Evolutionary conservation across 768 basidiomycete species (phyloP).

Genomic region (Hericium erinaceus): DNA sequence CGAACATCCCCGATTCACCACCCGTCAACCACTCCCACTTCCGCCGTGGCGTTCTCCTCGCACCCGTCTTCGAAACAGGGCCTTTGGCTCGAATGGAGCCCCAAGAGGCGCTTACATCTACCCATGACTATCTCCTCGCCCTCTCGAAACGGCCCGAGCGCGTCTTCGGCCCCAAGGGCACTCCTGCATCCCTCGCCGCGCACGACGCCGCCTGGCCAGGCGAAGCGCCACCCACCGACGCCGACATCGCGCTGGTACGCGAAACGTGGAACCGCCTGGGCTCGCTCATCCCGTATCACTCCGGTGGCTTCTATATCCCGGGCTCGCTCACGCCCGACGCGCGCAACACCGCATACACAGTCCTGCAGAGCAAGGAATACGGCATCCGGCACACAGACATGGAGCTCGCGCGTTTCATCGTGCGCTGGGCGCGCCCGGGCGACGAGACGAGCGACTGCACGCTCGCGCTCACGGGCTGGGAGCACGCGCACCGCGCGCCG

Average conservation of each 20-base stretch:
- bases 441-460: conserved; percentile 10
- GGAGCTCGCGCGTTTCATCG: conserved; percentile 23
- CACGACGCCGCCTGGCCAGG: conserved; percentile 13
- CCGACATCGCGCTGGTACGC: conserved; percentile 16
- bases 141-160: conserved; percentile 19
- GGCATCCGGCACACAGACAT: conserved; percentile 23
- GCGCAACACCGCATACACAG: conserved; percentile 15
- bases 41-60: conserved; percentile 16
- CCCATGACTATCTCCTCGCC: conserved; percentile 21
- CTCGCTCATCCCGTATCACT: conserved; percentile 19
- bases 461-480: conserved; percentile 22
- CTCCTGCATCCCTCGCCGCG: background rate
- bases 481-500: conserved; percentile 22
- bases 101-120: conserved; percentile 16
- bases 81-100: conserved; percentile 18
- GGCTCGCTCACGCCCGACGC: conserved; percentile 17
- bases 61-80: conserved; percentile 19
- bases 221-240: conserved; percentile 14
- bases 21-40: conserved; percentile 5
- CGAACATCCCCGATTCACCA: conserved; percentile 15
- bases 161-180: conserved; percentile 10
- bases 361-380: conserved; percentile 18
- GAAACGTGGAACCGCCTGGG: conserved; percentile 20
- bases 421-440: conserved; percentile 14
- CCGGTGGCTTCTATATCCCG: conserved; percentile 24